Evolutionary conservation across 2,329 filamentous ascomycete species (phyloP), one percentile per base, ranked within the genome.

Genomic region (Dactylellina cionopaga): DNA sequence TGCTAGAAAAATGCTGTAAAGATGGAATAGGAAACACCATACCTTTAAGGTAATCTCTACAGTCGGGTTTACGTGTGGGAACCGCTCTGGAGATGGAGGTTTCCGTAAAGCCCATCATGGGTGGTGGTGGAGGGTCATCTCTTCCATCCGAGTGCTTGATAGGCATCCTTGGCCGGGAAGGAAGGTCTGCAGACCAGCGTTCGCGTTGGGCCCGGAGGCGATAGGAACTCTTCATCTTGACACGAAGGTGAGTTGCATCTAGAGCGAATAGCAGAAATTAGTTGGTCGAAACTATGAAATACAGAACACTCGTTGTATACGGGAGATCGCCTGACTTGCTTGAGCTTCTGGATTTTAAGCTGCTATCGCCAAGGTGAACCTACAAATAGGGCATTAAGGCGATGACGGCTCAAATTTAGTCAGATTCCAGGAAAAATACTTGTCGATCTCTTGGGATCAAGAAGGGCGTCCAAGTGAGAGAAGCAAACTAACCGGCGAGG

Each of bases 151-250:
- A 29, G 22, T 54, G 49, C 51, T 39, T 43, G 5, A 24, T 35
- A 22, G 47, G 56, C 46, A 0, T 6, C 1, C 27, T 5, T 31
- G 22, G 19, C 3, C 13, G 44, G 19, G 17, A 15, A 35, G 39
- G 54, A n/a, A 51, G 44, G 11, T 60, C 55, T 5, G 25, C 64
- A 19, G 35, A 37, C 46, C 39, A 60, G 0, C 47, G 64, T 17
- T 69, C 64, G 10, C 64, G 64, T 13, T 47, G 35, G 10, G 3
- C 19, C n/a, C 37, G 55, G 3, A 60, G 11, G n/a, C 10, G 13
- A 55, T 60, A 39, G 2, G 64, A 69, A 7, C 37, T 43, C 33
- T 63, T 63, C 47, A 63, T 70, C 6, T 7, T 49, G 33, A 31
- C 19, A n/a, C n/a, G n/a, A n/a, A n/a, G n/a, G n/a, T 39, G 4